Base-by-base conservation (phyloP, 225 moss, liverwort and hornwort genomes). In the Climacium dendroides region DNA sequence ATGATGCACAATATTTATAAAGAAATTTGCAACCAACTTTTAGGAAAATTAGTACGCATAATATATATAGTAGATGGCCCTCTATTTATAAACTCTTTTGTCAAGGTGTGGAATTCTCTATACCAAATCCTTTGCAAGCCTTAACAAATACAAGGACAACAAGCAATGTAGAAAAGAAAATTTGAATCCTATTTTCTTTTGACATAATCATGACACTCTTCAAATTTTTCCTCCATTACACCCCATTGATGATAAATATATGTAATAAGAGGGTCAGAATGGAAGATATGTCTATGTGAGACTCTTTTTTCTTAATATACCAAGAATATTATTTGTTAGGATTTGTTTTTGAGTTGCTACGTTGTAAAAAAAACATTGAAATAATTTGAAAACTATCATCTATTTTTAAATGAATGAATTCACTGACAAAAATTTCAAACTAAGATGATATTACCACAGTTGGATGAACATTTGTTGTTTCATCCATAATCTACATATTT, bases 121-220 rank as follows among this genome's bases (percentile, higher is more conserved):
- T 43, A 26, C 25, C 15, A 25, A 15, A 41, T 71, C 9, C 43
- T 43, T 41, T 2, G 15, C 15, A 41, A 25, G 15, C 15, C 65
- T 25, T 70, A 13, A 39, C 2, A 70, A 70, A 22, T 23, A 19
- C 3, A 70, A 70, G 3, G 70, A 70, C 2, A 15, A 41, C 24
- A 24, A 0, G 0, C 3, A 15, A 0, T 43, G 26, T 5, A 7
- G 14, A 39, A 8, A 6, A 10, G n/a, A 19, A 45, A 0, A 11
- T 18, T 47, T 47, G 19, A 30, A 19, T 73, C 11, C 10, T 18
- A 73, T 47, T 73, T 29, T 47, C 19, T 47, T 73, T 73, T 47
- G 47, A 73, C 7, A 73, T 41, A 45, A 47, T 73, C 29, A 30
- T 18, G 10, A 73, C 29, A 47, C 11, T 30, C 7, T 47, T 73